Base-by-base conservation (phyloP, 805 yeast species). In the Saccharomyces kudriavzevii region DNA sequence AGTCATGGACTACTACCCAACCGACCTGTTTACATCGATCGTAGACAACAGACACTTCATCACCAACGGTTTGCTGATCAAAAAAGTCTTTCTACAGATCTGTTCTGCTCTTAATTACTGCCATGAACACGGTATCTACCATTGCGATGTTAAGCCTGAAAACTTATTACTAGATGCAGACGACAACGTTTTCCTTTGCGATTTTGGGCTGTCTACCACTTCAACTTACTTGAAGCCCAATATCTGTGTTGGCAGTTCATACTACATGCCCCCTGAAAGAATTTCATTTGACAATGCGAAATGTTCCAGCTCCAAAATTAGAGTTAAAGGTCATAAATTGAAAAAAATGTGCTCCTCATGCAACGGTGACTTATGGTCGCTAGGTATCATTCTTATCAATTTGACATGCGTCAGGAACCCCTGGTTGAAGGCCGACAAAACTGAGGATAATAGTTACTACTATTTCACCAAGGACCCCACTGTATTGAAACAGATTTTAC, bases 131-230 rank as follows among this genome's bases (percentile, higher is more conserved):
- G 86, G 88, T n/a, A 82, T 92, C 31, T 92, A 85, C 67, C 98
- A 91, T 66, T 87, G 97, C 66, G 98, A 91, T 70, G 81, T 91
- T 60, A 94, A 94, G 73, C 99, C 99, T 5, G 98, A 94, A 69
- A 94, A 94, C 73, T 79, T 94, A 52, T 74, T 94, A 61, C 83
- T 91, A 70, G 64, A 75, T 78, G 61, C 89, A 82, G 53, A 68
- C 77, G 52, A 77, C 72, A 53, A 73, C 85, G 56, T 79, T 77
- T 57, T 75, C 85, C 56, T 92, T 11, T 70, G 95, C 40, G 99
- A 92, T 72, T 92, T 94, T 70, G 98, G 98, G 3, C 75, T 92
- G 25, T 90, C 97, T 20, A 81, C 94, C 55, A 78, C 81, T 51
- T 76, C 79, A 8, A 71, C 75, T 46, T 71, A 66, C 54, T 78